A percentile compares a stretch with the other conserved stretches of the same genome.
phyloP scores from a whole-genome alignment of 1,284 basidiomycete genomes.

The Athelia sp. region DNA sequence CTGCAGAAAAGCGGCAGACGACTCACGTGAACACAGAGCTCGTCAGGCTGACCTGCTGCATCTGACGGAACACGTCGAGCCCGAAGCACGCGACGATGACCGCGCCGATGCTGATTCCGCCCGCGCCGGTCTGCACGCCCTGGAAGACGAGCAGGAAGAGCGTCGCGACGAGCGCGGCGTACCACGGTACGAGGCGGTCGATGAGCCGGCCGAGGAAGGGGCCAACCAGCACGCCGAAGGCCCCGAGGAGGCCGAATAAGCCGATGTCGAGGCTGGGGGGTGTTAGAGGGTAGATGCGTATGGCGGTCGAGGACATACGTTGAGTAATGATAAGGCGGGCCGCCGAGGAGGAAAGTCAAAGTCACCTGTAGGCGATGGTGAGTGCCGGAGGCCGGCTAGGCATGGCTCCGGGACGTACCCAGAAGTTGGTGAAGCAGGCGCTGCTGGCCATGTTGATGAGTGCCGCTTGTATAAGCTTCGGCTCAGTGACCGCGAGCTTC shows the following conservation, averaged over 20 bases:
- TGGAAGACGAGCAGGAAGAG: constrained; percentile 26
- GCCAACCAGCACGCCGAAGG: constrained; percentile 38
- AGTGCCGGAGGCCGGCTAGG: background rate
- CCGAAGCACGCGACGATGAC: constrained; percentile 40
- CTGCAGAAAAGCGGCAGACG: too few species aligned
- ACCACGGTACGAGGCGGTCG: constrained; percentile 47
- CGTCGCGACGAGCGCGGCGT: constrained; percentile 37
- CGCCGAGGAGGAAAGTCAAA: constrained; percentile 47
- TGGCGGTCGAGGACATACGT: constrained; percentile 28
- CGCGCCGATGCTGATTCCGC: constrained; percentile 38
- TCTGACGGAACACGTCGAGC: constrained; percentile 44
- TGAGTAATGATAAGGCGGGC: constrained; percentile 40
- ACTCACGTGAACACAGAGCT: constrained; percentile 31
- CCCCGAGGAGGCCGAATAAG: constrained; percentile 50
- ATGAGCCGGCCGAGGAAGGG: constrained; percentile 46
- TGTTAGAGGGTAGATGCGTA: too few species aligned
- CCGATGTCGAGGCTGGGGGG: constrained; percentile 39
- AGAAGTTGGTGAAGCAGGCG: constrained; percentile 37
- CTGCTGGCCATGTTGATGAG: constrained; percentile 36
- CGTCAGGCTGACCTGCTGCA: constrained; percentile 34
- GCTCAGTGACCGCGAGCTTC: constrained; percentile 43
- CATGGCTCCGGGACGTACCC: constrained; percentile 24
- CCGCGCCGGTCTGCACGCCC: constrained; percentile 39
- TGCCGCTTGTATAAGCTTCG: constrained; percentile 42
- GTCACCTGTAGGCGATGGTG: constrained; percentile 21